Evolutionary conservation across 2,329 filamentous ascomycete species (phyloP).

Genomic region (Aspergillus viridinutans): DNA sequence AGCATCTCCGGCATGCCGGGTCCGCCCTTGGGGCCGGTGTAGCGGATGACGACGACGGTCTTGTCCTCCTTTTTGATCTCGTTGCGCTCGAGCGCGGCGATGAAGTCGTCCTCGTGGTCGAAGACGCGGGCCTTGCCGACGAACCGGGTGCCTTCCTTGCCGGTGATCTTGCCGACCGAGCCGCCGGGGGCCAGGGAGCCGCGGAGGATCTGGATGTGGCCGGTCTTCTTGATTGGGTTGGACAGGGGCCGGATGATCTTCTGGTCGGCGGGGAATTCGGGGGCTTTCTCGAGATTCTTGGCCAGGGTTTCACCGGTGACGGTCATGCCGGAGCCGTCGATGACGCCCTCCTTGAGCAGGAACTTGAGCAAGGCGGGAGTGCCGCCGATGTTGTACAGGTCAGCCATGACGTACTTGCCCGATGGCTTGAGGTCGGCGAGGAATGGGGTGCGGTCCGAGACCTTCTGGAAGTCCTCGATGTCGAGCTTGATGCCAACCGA

Average conservation of each 20-base stretch:
- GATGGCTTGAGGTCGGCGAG: conserved; percentile 80
- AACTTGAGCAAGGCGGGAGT: conserved; percentile 57
- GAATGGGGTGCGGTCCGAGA: conserved; percentile 74
- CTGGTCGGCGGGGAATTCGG: conserved; percentile 64
- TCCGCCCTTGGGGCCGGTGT: conserved; percentile 68
- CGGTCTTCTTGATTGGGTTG: conserved; percentile 66
- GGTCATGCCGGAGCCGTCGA: conserved; percentile 58
- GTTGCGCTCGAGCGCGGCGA: conserved; percentile 61
- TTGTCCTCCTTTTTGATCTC: conserved; percentile 73
- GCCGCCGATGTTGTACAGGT: conserved; percentile 54
- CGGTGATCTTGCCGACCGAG: conserved; percentile 71
- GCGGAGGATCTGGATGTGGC: conserved; percentile 69
- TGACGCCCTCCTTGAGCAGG: conserved; percentile 54
- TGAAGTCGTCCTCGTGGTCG: conserved; percentile 66
- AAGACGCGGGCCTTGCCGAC: conserved; percentile 67
- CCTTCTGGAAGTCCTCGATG: conserved; percentile 80
- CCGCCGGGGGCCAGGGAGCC: conserved; percentile 67
- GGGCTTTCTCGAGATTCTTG: conserved; percentile 55
- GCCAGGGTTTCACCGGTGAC: conserved; percentile 57
- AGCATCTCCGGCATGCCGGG: conserved; percentile 73
- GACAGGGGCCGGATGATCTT: conserved; percentile 64
- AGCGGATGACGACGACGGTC: conserved; percentile 71
- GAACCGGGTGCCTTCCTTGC: conserved; percentile 67
- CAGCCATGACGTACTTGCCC: conserved; percentile 59
- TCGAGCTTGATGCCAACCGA: conserved; percentile 75